Conservation (phyloP, 2,329 filamentous ascomycete genomes). For the Cladophialophora yegresii region DNA sequence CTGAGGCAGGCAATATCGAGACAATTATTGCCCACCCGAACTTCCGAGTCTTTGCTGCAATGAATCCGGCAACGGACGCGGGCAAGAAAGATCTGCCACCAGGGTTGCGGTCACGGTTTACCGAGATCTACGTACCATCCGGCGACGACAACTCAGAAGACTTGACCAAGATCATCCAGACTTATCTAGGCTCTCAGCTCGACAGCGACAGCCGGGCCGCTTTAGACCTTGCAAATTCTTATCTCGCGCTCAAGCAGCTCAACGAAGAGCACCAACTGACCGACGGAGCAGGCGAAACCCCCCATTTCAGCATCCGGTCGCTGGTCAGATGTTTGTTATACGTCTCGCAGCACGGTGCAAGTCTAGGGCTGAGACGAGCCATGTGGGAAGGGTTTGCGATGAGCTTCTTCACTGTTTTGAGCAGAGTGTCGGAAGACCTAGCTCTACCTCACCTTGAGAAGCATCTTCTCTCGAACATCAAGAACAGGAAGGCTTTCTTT, state of each 20-base stretch:
- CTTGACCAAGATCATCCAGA: constrained; percentile 81
- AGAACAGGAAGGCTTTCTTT: constrained; percentile 70
- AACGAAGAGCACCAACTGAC: constrained; percentile 81
- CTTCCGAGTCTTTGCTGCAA: constrained; percentile 95
- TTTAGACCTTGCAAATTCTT: constrained; percentile 80
- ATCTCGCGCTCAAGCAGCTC: constrained; percentile 81
- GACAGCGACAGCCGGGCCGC: constrained; percentile 72
- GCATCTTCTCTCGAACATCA: constrained; percentile 71
- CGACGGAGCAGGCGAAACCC: constrained; percentile 92
- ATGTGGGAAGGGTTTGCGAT: constrained; percentile 96
- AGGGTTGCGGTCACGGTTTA: constrained; percentile 87
- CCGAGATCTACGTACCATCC: constrained; percentile 89
- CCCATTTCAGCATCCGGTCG: constrained; percentile 94
- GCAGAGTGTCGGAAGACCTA: constrained; percentile 75
- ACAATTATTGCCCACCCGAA: constrained; percentile 84
- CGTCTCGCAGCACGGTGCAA: constrained; percentile 77
- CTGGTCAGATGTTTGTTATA: constrained; percentile 88
- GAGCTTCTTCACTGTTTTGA: constrained; percentile 91
- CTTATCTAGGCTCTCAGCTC: constrained; percentile 74
- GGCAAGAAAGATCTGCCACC: constrained; percentile 92
- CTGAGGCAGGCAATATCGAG: constrained; percentile 91
- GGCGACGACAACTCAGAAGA: constrained; percentile 86
- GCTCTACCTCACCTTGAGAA: constrained; percentile 78
- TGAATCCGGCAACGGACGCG: constrained; percentile 98
- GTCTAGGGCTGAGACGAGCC: constrained; percentile 81